Evolutionary conservation across 1,139 yeast species (phyloP).

Genomic region (Blastobotrys proliferans): DNA sequence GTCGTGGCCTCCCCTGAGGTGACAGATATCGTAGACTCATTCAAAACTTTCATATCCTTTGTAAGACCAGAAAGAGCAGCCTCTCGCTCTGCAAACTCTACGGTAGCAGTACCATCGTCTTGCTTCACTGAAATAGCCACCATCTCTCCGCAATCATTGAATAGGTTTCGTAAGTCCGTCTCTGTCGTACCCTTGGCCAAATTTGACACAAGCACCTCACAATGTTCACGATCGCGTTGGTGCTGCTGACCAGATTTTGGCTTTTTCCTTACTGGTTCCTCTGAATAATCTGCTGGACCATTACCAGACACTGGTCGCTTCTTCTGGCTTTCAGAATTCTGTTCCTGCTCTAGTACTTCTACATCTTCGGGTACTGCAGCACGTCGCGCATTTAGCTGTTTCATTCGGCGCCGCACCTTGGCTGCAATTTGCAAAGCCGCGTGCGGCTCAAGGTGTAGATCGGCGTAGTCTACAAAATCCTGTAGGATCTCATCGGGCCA

Average conservation of each 20-base stretch:
- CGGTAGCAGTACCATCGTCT: slow-evolving; percentile 19
- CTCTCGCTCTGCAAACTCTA: slow-evolving; percentile 53
- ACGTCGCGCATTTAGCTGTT: background rate
- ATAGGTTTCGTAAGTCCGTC: slow-evolving; percentile 40
- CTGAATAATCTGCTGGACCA: too few relatives aligned
- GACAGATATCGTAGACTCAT: slow-evolving; percentile 45
- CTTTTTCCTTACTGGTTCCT: slow-evolving; percentile 3
- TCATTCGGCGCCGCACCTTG: background rate
- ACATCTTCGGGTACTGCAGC: background rate
- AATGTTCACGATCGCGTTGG: slow-evolving; percentile 54
- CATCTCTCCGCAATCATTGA: slow-evolving; percentile 61
- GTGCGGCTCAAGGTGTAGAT: background rate
- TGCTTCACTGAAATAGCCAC: slow-evolving; percentile 30
- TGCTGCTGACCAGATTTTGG: slow-evolving; percentile 4
- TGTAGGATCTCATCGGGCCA: background rate
- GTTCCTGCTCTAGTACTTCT: background rate
- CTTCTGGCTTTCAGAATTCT: background rate
- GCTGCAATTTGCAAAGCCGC: background rate
- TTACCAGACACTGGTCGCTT: background rate
- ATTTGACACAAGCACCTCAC: slow-evolving; percentile 44
- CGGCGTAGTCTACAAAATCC: background rate
- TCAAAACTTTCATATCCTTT: slow-evolving; percentile 48
- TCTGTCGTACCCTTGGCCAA: slow-evolving; percentile 37
- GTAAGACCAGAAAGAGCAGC: slow-evolving; percentile 60
- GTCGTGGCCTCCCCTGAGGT: slow-evolving; percentile 44